Base-by-base conservation (phyloP, 2,329 filamentous ascomycete genomes). In the Claviceps purpurea region DNA sequence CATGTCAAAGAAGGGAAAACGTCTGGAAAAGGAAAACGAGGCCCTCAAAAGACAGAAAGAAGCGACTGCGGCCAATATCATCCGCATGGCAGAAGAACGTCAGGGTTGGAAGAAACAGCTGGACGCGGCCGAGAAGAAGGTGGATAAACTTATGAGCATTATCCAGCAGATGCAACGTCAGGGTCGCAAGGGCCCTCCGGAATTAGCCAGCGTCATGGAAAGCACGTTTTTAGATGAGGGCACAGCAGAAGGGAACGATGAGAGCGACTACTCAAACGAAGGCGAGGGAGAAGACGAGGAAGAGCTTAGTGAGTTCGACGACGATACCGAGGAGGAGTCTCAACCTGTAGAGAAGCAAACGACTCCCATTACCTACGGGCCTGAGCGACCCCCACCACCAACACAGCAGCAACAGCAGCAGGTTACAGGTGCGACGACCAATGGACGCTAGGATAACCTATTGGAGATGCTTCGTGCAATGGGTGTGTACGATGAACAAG, bases 1-100 rank as follows among this genome's bases (percentile, higher is more conserved):
- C 64, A 97, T 97, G 90, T 95, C 90, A 1, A 96, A 96, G 73
- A 97, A 97, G 73, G 95, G 91, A 5, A 96, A 96, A 70, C 84
- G 89, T 26, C 75, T 98, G 50, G 93, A 98, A 68, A 95, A 95
- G 70, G 93, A 98, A 64, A 97, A 98, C 62, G 85, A 93, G 60
- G 85, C 81, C 18, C 78, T 95, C 50, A 95, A 89, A 58, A 82
- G 91, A 52, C 95, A 96, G 68, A 91, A 96, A 67, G 90, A 96
- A 61, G 82, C 88, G 47, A 94, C 90, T 26, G 93, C 93, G 62
- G 84, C 87, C 58, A 97, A 95, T 68, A 96, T 98, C 64, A 81
- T 96, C 54, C 87, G 93, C 64, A 95, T 97, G 91, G 93, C 91
- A 3, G 89, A 96, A 67, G 91, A 97, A 67, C 84, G 93, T 51